These are phyloP conservation scores for Zanthoxylum bungeanum DNA, from an alignment of 345 rosid species.

Conservation along the genomic window DNA sequence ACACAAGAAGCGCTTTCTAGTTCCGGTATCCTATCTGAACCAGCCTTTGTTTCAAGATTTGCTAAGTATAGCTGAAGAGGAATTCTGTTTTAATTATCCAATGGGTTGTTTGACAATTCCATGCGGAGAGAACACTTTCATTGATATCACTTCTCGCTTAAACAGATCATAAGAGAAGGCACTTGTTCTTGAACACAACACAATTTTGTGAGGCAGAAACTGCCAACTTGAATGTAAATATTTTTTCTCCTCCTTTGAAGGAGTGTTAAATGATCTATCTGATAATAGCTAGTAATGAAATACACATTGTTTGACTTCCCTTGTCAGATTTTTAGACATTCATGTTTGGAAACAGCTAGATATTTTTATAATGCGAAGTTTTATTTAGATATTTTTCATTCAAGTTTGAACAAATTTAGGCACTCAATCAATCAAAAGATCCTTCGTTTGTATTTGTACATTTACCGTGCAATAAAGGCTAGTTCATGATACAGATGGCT, in stretches of 20 bases:
- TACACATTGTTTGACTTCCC: background rate
- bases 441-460: too few relatives aligned
- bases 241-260: background rate
- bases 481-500: too few relatives aligned
- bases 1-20: conserved; percentile 26
- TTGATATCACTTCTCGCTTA: conserved; percentile 21
- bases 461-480: too few relatives aligned
- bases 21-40: conserved; percentile 36
- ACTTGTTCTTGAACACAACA: background rate
- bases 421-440: too few relatives aligned
- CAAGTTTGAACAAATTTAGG: too few relatives aligned
- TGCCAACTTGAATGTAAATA: background rate
- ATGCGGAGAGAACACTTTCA: conserved; percentile 20
- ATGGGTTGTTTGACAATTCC: conserved; percentile 46
- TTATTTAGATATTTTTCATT: background rate
- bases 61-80: conserved; percentile 40
- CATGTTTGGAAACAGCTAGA: too few relatives aligned
- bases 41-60: conserved; percentile 32
- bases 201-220: background rate
- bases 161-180: background rate
- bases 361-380: background rate
- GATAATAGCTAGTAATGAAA: background rate
- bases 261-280: background rate
- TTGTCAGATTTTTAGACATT: background rate
- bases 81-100: conserved; percentile 38